Conservation (phyloP, 306 rosid genomes). For the Fragaria nilgerrensis region DNA sequence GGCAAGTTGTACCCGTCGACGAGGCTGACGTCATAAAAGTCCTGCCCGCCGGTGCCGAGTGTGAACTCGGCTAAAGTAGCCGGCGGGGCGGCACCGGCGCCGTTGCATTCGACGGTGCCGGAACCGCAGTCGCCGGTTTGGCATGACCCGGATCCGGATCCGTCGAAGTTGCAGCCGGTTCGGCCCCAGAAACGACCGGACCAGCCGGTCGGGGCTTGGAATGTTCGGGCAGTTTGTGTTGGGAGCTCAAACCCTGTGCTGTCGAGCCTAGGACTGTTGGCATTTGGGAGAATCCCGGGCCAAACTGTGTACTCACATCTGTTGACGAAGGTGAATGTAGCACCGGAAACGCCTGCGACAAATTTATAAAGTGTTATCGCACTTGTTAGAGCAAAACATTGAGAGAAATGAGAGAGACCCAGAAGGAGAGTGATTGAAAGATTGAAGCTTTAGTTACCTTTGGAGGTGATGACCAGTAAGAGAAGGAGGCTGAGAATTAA, state of each 20-base stretch:
- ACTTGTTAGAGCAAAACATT: neutral
- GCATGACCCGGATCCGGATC: conserved; percentile 75
- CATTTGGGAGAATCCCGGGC: conserved; percentile 93
- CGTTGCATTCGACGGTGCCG: conserved; percentile 70
- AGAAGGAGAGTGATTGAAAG: neutral
- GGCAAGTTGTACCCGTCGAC: conserved; percentile 94
- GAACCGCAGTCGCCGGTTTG: conserved; percentile 92
- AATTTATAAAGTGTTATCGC: neutral
- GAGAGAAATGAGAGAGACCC: neutral
- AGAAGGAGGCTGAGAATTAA: conserved; percentile 23
- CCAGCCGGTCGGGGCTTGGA: conserved; percentile 93
- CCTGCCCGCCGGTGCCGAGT: conserved; percentile 80
- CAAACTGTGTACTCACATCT: conserved; percentile 79
- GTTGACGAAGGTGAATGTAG: conserved; percentile 79
- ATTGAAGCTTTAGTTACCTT: conserved; percentile 32
- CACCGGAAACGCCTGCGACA: conserved; percentile 43
- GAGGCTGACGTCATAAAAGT: conserved; percentile 91
- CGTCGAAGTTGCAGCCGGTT: conserved; percentile 73
- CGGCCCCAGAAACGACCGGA: conserved; percentile 97
- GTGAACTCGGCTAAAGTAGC: conserved; percentile 91
- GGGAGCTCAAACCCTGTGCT: conserved; percentile 94
- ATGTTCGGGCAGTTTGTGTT: conserved; percentile 53
- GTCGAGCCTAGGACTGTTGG: conserved; percentile 64
- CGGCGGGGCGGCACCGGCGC: conserved; percentile 92
- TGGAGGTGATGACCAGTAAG: conserved; percentile 29